A percentile compares a stretch with the other conserved stretches of the same genome.
Evolutionary conservation across 805 yeast genomes (phyloP).

Genomic region (Suhomyces sp.): DNA sequence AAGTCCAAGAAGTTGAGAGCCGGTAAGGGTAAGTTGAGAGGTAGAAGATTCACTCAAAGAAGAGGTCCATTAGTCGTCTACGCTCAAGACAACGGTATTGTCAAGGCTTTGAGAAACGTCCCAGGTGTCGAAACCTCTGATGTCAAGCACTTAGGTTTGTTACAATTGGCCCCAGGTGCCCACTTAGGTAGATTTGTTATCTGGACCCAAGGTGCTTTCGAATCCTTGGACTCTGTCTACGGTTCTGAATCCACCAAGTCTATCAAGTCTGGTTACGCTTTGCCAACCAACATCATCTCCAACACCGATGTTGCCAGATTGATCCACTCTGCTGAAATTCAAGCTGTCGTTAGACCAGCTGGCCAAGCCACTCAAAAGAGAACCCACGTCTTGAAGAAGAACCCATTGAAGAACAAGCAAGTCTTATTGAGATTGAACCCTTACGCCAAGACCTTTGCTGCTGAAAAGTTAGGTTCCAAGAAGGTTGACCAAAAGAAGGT

Average conservation of each 20-base stretch:
- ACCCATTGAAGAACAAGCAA: conserved; percentile 96
- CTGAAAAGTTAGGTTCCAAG: conserved; percentile 83
- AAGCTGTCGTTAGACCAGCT: conserved; percentile 94
- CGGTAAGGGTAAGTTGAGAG: conserved; percentile 99
- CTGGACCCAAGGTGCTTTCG: conserved; percentile 99
- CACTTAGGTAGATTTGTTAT: conserved; percentile 99
- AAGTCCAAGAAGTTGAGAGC: conserved; percentile 99
- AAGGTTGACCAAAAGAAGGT: conserved; percentile 65
- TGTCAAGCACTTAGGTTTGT: conserved; percentile 88
- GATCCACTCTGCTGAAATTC: conserved; percentile 99
- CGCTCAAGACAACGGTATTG: conserved; percentile 96
- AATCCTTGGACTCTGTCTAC: conserved; percentile 95
- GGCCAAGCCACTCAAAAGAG: conserved; percentile 93
- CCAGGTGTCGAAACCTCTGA: conserved; percentile 99
- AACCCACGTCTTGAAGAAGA: conserved; percentile 94
- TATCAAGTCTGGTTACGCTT: conserved; percentile 81
- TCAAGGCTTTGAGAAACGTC: conserved; percentile 98
- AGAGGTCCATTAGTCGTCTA: conserved; percentile 99
- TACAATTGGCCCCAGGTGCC: conserved; percentile 99
- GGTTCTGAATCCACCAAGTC: conserved; percentile 86
- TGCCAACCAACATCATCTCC: conserved; percentile 92
- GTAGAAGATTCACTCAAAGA: conserved; percentile 99
- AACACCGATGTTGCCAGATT: conserved; percentile 95
- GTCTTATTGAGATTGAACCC: conserved; percentile 98
- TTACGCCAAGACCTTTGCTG: conserved; percentile 95